Evolutionary conservation across 2,329 filamentous ascomycete genomes (phyloP).

Genomic region (Akanthomyces lecanii): DNA sequence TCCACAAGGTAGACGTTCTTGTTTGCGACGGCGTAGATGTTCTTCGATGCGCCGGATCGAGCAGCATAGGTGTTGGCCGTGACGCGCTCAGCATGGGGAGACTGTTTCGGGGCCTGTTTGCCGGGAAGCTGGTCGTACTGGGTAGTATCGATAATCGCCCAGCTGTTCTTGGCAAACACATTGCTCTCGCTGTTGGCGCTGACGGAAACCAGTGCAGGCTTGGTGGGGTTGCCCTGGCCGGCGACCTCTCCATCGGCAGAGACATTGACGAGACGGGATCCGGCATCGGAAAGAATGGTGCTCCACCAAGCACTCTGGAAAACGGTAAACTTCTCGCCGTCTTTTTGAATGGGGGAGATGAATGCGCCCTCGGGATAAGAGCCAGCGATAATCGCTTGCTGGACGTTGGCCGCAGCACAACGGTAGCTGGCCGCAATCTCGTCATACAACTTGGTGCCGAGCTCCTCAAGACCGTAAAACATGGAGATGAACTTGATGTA

Average conservation of each 20-base stretch:
- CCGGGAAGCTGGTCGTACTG: slow-evolving; percentile 16
- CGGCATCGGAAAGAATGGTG: slow-evolving; percentile 11
- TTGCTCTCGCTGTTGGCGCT: background rate
- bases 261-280: slow-evolving; percentile 6
- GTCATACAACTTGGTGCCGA: slow-evolving; percentile 8
- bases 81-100: background rate
- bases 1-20: slow-evolving; percentile 16
- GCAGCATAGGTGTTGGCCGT: background rate
- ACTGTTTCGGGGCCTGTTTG: background rate
- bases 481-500: slow-evolving; percentile 18
- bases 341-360: slow-evolving; percentile 12
- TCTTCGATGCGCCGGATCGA: background rate
- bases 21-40: slow-evolving; percentile 8
- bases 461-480: slow-evolving; percentile 15
- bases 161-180: slow-evolving; percentile 7
- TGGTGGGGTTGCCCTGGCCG: background rate
- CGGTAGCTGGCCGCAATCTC: slow-evolving; percentile 12
- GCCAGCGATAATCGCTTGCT: slow-evolving; percentile 9
- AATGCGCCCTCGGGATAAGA: background rate
- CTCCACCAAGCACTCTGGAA: slow-evolving; percentile 16
- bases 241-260: background rate
- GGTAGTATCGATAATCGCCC: slow-evolving; percentile 17
- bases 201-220: background rate
- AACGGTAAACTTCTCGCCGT: slow-evolving; percentile 14
- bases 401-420: slow-evolving; percentile 13